Evolutionary conservation across 2,329 filamentous ascomycete genomes (phyloP).

Genomic region (Didymellaceae sp.): DNA sequence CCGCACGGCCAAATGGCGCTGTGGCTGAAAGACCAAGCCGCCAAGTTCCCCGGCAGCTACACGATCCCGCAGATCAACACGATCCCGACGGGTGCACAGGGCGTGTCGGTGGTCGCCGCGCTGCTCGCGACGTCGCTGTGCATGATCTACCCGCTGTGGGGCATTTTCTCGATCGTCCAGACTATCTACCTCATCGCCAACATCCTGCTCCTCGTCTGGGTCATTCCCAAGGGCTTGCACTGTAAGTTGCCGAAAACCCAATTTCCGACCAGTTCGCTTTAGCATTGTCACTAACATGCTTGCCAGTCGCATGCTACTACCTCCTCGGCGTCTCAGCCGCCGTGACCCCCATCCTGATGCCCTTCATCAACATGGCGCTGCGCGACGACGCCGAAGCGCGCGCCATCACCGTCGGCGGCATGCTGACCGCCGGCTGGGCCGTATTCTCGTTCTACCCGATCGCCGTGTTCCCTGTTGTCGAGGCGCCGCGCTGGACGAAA

Average conservation of each 20-base stretch:
- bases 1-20: constrained; percentile 59
- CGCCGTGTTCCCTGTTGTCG: constrained; percentile 43
- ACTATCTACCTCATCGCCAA: constrained; percentile 53
- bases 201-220: constrained; percentile 58
- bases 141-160: constrained; percentile 59
- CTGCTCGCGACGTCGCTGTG: constrained; percentile 60
- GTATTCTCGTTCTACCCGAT: constrained; percentile 47
- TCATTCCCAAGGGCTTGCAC: constrained; percentile 55
- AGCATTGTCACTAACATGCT: too few species aligned
- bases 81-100: constrained; percentile 57
- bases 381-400: constrained; percentile 57
- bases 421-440: constrained; percentile 48
- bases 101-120: constrained; percentile 57
- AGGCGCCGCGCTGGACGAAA: constrained; percentile 55
- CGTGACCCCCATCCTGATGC: constrained; percentile 46
- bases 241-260: constrained; percentile 26
- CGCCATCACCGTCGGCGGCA: constrained; percentile 58
- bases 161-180: constrained; percentile 54
- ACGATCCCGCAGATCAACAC: constrained; percentile 58
- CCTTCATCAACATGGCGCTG: constrained; percentile 47
- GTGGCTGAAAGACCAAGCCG: constrained; percentile 58
- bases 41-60: constrained; percentile 45
- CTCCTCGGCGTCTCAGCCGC: constrained; percentile 45
- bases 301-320: constrained; percentile 44
- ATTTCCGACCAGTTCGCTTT: too few species aligned